A percentile compares a stretch with the other conserved stretches of the same genome.
Evolutionary conservation across 1,284 basidiomycete genomes (phyloP).

Genomic region (Stygiomarasmius scandens): DNA sequence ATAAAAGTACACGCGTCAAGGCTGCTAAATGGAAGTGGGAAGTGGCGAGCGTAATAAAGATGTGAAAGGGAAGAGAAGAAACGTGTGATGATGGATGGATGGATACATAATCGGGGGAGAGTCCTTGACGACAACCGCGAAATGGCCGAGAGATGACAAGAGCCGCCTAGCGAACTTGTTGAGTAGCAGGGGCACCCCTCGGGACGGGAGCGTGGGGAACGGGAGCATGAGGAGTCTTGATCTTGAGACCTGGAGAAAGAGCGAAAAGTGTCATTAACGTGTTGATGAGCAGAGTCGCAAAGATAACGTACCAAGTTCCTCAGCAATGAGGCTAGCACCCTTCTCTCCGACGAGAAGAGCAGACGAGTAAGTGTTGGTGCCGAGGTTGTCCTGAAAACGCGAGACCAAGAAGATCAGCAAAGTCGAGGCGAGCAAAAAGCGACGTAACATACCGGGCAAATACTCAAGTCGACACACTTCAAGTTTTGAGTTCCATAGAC

Average conservation of each 20-base stretch:
- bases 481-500: constrained; percentile 76
- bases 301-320: constrained; percentile 57
- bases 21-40: too few species aligned
- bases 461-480: constrained; percentile 68
- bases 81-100: too few species aligned
- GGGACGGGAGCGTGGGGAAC: constrained; percentile 71
- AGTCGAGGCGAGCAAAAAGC: neutral
- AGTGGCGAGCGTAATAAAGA: too few species aligned
- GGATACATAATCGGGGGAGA: too few species aligned
- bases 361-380: constrained; percentile 74
- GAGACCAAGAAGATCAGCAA: constrained; percentile 1
- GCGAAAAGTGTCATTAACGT: neutral
- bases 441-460: constrained; percentile 59
- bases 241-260: constrained; percentile 51
- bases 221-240: constrained; percentile 64
- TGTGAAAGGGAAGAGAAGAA: too few species aligned
- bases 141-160: too few species aligned
- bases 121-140: too few species aligned
- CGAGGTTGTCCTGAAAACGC: constrained; percentile 58
- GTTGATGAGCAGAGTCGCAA: neutral
- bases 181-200: constrained; percentile 56
- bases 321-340: constrained; percentile 61
- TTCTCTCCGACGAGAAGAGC: constrained; percentile 72
- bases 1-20: too few species aligned
- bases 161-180: constrained; percentile 39